Evolutionary conservation across 148 eudicot species (phyloP).

Genomic region (Rhododendron vialii): DNA sequence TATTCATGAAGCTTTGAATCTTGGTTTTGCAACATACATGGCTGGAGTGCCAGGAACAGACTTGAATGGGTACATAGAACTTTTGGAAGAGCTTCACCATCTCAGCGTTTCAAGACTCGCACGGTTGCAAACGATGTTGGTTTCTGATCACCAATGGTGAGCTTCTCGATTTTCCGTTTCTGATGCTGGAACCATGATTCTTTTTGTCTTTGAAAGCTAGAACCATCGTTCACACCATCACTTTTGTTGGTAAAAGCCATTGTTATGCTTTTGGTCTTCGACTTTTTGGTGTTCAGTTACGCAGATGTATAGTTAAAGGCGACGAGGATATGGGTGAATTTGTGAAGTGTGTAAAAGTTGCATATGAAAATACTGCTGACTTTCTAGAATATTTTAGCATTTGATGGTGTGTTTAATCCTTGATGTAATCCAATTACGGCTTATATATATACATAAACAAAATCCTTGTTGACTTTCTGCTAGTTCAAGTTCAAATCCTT

Average conservation of each 20-base stretch:
- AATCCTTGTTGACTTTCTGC: background rate
- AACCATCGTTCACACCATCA: background rate
- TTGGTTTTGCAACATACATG: background rate
- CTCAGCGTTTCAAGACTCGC: background rate
- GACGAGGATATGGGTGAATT: background rate
- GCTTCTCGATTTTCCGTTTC: background rate
- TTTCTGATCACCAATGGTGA: background rate
- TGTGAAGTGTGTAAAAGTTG: background rate
- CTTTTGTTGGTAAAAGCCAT: background rate
- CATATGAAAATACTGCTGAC: background rate
- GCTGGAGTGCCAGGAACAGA: background rate
- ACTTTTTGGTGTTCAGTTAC: background rate
- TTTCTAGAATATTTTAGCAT: background rate
- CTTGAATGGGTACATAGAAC: background rate
- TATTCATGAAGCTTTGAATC: background rate
- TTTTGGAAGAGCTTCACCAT: background rate
- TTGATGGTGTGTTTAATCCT: background rate
- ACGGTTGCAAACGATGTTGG: background rate
- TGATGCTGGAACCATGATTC: background rate
- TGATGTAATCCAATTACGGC: background rate
- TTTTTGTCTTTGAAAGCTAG: background rate
- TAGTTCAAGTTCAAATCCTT: background rate
- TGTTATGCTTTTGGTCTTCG: background rate
- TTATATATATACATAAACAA: background rate
- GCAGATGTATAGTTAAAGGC: background rate